A percentile compares a stretch with the other conserved stretches of the same genome.
Evolutionary conservation across 1,284 basidiomycete species (phyloP).

Genomic region (Cutaneotrichosporon sp.): DNA sequence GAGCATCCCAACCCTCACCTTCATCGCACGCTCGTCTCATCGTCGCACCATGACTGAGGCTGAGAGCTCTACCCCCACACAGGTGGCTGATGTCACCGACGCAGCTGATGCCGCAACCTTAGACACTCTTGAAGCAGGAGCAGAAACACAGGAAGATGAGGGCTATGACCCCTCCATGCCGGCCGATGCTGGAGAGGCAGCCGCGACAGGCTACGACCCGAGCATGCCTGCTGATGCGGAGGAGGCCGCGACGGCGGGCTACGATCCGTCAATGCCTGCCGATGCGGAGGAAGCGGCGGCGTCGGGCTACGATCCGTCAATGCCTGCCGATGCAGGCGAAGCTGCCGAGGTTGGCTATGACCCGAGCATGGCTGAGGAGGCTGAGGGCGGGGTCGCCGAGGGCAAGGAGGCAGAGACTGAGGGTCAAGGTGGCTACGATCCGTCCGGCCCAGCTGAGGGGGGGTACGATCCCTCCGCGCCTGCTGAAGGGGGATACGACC

Average conservation of each 20-base stretch:
- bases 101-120: too few species aligned
- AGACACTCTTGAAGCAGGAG: too few species aligned
- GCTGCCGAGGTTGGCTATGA: constrained; percentile 1
- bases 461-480: constrained; percentile 2
- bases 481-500: constrained; percentile 3
- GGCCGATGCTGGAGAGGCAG: not conserved
- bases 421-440: constrained; percentile 3
- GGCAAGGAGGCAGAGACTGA: not conserved
- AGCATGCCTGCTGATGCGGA: not conserved
- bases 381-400: not conserved
- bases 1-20: not conserved
- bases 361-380: constrained; percentile 3
- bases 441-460: constrained; percentile 1
- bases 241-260: not conserved
- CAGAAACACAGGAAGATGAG: not conserved
- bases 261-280: constrained; percentile 8
- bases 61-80: too few species aligned
- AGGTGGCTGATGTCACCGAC: not conserved
- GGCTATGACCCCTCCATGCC: constrained; percentile 8
- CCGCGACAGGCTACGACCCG: not conserved
- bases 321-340: constrained; percentile 2
- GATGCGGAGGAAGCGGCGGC: not conserved
- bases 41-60: constrained; percentile 1
- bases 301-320: constrained; percentile 2
- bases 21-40: not conserved